Conservation (phyloP, 2,329 filamentous ascomycete species). For the Eurotiales sp. region DNA sequence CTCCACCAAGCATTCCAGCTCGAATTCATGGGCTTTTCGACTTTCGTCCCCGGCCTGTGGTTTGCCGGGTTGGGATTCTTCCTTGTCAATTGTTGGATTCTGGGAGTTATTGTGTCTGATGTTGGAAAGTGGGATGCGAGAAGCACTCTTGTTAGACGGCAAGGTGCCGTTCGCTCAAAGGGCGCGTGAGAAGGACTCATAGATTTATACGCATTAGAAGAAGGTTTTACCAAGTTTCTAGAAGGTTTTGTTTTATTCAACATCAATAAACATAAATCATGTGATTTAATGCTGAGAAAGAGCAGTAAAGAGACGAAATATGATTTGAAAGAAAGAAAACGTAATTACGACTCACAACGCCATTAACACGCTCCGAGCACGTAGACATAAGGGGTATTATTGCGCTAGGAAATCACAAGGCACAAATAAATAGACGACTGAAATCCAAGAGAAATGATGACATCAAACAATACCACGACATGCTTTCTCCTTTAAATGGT, state of each 20-base stretch:
- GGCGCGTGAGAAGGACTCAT: too few species aligned
- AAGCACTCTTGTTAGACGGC: too few species aligned
- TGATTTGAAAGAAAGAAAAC: background rate
- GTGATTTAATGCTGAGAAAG: background rate
- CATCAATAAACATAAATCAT: too few species aligned
- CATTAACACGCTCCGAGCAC: constrained; percentile 8
- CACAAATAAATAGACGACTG: background rate
- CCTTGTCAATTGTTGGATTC: constrained; percentile 77
- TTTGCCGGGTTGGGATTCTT: constrained; percentile 74
- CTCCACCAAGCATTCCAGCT: constrained; percentile 70
- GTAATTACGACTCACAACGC: background rate
- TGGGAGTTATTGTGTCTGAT: constrained; percentile 75
- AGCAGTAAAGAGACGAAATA: background rate
- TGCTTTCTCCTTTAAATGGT: background rate
- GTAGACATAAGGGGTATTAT: constrained; percentile 12
- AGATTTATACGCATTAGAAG: too few species aligned
- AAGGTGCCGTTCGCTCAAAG: too few species aligned
- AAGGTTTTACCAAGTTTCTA: too few species aligned
- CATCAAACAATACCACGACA: background rate
- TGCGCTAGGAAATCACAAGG: constrained; percentile 1
- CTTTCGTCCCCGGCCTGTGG: constrained; percentile 84
- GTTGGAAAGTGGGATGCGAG: constrained; percentile 32
- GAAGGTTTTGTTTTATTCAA: too few species aligned
- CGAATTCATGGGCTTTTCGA: constrained; percentile 76
- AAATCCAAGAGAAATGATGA: background rate